A percentile compares a stretch with the other conserved stretches of the same genome.
These are phyloP conservation scores for Candida tallmaniae DNA, from an alignment of 805 yeast genomes.

Conservation along the genomic window DNA sequence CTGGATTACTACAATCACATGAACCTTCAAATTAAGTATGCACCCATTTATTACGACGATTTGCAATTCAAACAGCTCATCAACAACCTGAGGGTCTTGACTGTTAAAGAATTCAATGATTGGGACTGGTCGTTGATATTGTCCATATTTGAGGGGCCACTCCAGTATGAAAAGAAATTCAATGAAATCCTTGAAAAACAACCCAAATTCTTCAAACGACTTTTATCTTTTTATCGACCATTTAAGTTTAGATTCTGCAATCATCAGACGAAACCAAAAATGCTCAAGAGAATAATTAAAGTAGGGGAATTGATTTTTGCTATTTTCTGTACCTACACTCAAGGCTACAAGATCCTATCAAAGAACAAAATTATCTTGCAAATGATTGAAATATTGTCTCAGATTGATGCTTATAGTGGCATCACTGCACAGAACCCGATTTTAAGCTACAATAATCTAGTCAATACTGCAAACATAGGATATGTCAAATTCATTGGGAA, in stretches of 20 bases:
- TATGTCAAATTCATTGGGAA: constrained; percentile 78
- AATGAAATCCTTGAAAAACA: constrained; percentile 70
- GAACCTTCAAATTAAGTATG: neutral
- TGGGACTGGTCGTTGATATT: constrained; percentile 86
- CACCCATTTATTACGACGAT: constrained; percentile 45
- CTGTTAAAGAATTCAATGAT: constrained; percentile 70
- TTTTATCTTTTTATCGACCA: constrained; percentile 86
- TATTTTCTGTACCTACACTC: constrained; percentile 54
- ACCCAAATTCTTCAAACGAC: constrained; percentile 80
- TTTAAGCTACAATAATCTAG: constrained; percentile 55
- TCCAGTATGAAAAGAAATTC: constrained; percentile 63
- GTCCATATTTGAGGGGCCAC: constrained; percentile 77
- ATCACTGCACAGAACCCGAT: constrained; percentile 70
- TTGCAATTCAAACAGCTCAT: constrained; percentile 61
- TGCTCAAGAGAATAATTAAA: constrained; percentile 52
- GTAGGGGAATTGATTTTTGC: constrained; percentile 76
- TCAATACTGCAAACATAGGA: constrained; percentile 65
- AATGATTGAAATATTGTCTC: constrained; percentile 84
- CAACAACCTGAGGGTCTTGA: constrained; percentile 62
- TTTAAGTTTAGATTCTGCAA: constrained; percentile 73
- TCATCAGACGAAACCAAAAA: constrained; percentile 25
- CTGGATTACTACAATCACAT: neutral
- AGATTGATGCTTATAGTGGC: constrained; percentile 76
- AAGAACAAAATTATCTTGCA: constrained; percentile 83
- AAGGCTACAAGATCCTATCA: constrained; percentile 62